These are phyloP conservation scores for Fusarium staphyleae DNA, from an alignment of 2,329 filamentous ascomycete species.

Conservation along the genomic window DNA sequence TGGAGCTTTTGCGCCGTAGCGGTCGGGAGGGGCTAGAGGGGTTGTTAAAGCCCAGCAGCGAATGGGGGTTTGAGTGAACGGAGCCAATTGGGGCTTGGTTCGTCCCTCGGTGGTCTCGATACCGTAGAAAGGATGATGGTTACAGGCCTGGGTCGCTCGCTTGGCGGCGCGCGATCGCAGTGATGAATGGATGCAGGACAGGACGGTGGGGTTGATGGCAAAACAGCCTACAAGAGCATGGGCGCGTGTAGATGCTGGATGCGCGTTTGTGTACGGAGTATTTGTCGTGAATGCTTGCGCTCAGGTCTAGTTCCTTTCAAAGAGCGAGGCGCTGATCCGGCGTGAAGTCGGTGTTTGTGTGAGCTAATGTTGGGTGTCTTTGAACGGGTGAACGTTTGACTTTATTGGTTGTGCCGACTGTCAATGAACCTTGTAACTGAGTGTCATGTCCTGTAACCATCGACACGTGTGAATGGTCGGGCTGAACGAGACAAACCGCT, in stretches of 20 bases:
- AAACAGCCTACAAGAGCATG: conserved; percentile 3
- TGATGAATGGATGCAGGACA: conserved; percentile 9
- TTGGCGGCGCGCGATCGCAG: conserved; percentile 17
- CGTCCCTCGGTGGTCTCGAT: conserved; percentile 21
- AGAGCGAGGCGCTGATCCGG: no score
- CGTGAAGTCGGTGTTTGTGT: no score
- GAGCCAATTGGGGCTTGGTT: conserved; percentile 8
- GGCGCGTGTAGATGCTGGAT: not conserved
- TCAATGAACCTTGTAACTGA: no score
- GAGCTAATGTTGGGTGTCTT: no score
- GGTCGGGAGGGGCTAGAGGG: conserved; percentile 22
- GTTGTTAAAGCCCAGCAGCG: conserved; percentile 18
- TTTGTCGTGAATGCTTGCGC: no score
- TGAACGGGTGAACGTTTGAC: no score
- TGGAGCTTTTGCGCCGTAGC: conserved; percentile 35
- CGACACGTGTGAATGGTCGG: no score
- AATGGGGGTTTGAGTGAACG: conserved; percentile 13
- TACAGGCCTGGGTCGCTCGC: conserved; percentile 5
- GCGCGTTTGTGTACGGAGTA: not conserved
- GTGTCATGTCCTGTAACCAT: no score
- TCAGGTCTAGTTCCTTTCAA: no score
- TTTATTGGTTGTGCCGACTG: no score
- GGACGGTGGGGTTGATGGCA: conserved; percentile 12
- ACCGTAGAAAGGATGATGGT: conserved; percentile 7
- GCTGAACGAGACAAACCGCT: no score